These are phyloP conservation scores for Nakazawaea ishiwadae DNA, from an alignment of 805 yeast species.

Conservation along the genomic window DNA sequence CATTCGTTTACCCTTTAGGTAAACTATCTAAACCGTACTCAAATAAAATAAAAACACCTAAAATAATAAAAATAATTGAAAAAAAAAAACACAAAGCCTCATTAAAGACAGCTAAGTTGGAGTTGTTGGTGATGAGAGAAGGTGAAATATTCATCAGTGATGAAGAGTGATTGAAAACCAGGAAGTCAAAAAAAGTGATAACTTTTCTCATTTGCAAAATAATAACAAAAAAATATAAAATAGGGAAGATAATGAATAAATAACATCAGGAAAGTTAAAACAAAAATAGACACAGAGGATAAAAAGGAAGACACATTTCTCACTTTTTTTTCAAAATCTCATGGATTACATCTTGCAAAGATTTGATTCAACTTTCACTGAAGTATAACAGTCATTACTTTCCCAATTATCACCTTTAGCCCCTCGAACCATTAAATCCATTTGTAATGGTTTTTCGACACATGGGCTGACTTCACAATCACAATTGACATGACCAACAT, in stretches of 20 bases:
- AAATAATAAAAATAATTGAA: too few species aligned
- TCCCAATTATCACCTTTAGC: conserved; percentile 26
- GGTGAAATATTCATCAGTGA: too few species aligned
- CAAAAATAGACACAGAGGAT: conserved; percentile 7
- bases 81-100: too few species aligned
- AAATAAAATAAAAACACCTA: too few species aligned
- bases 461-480: conserved; percentile 26
- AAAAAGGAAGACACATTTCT: neutral
- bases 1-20: too few species aligned
- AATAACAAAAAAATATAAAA: neutral
- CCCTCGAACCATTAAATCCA: conserved; percentile 35
- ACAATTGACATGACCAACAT: conserved; percentile 34
- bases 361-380: neutral
- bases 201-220: too few species aligned
- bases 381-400: conserved; percentile 19
- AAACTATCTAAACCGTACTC: too few species aligned
- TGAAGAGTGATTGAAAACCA: too few species aligned
- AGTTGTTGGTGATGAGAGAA: too few species aligned
- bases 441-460: conserved; percentile 15
- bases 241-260: neutral
- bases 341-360: neutral
- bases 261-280: conserved; percentile 4
- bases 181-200: too few species aligned
- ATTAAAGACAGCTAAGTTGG: too few species aligned
- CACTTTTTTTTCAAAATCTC: neutral